Base-by-base conservation (phyloP, 371 early-diverging fungal species). In the Mortierella sp. region DNA sequence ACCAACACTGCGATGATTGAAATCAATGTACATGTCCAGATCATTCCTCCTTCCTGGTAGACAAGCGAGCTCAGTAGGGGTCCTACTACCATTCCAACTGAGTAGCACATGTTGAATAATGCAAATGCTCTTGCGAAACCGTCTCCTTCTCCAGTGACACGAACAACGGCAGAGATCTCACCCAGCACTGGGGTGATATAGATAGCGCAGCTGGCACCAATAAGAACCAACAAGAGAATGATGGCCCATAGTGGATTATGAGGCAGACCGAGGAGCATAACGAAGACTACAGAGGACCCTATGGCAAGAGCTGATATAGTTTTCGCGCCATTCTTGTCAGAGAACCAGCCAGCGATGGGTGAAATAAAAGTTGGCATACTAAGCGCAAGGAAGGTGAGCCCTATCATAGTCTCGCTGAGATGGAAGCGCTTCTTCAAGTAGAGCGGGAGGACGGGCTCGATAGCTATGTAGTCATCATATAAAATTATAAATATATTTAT, bases 381-480 rank as follows among this genome's bases (percentile, higher is more conserved):
- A 61, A 85, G 84, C 23, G 90, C 85, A 35, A 88, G 59, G 29
- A 90, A 83, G 2, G 84, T 86, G 40, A 89, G 42, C 35, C 90
- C 87, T 61, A 86, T 85, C 28, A 81, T 76, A 8, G 89, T 84
- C 70, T 87, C 83, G 68, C 86, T 78, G 70, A 87, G 83, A 3
- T 74, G 51, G 85, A 86, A 89, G 57, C 84, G 84, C 26, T 82
- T 70, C 3, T 84, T 85, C 19, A 89, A 62, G 26, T 84, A 83
- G 83, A 88, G 78, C 8, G 90, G 84, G 49, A 89, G 32, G 6
- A 87, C 86, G 9, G 90, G 87, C 83, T 89, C 83, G 10, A 75
- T 7, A 3, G 75, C 75, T 60, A 53, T 51, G 22, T 12, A 64
- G 28, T 34, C 8, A 28, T 35, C 29, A 45, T 28, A 28, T 23